Base-by-base conservation (phyloP, 78 protist genomes). In the Polysphondylium violaceum region DNA sequence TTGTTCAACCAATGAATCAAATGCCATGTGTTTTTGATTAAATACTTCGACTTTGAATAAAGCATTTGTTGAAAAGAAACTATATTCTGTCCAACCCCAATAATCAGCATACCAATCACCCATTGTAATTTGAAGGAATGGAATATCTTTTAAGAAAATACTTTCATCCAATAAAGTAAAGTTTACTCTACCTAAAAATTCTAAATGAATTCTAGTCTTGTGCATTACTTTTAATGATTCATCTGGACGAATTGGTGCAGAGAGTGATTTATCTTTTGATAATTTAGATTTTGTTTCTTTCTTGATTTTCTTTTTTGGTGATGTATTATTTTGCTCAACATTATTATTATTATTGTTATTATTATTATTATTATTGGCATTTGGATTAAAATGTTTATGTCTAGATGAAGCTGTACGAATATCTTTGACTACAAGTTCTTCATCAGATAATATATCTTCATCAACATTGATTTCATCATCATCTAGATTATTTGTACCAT, bases 21-120 rank as follows among this genome's bases (percentile, higher is more conserved):
- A 83, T 53, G 90, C 90, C 90, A 83, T 83, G 35, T 83, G 90
- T 43, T 83, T 83, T 25, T 83, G 68, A 61, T 83, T 83, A 47
- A 83, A 83, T 19, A 69, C 78, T 31, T 83, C 90, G 19, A 83
- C 90, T 31, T 63, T 67, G 14, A 67, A 43, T 6, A 56, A 29
- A 21, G 44, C 19, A 41, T 50, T 64, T 36, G 77, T 68, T n/a
- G 76, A 31, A 6, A 69, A 44, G 64, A 83, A 83, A 1, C 67
- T 35, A 31, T 83, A 83, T 68, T 83, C 90, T 27, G 19, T 31
- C 90, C 90, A 83, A 3, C 90, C 90, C 90, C 90, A 83, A 56
- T 44, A 83, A 51, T 83, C 78, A 31, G 60, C 29, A 7, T 19
- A 12, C 1, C 67, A 38, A 25, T 83, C 90, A 83, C 90, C 76